Conservation (phyloP, 345 rosid species). For the Citrus unshiu region DNA sequence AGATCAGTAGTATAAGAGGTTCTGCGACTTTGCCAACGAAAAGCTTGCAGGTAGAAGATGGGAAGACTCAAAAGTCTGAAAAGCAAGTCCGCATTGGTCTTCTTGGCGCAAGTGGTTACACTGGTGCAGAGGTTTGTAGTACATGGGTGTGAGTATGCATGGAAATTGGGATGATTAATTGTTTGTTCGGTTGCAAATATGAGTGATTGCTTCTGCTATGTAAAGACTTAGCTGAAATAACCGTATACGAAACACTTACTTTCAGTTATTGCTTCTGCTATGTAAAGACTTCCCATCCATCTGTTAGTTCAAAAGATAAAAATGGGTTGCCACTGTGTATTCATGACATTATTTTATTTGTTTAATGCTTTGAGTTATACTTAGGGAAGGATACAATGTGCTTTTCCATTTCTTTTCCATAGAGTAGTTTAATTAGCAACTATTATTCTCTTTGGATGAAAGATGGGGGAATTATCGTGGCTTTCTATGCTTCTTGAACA, state of each 20-base stretch:
- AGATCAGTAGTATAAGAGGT: slow-evolving; percentile 28
- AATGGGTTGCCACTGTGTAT: not conserved
- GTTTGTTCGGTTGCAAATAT: not conserved
- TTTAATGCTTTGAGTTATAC: not conserved
- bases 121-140: slow-evolving; percentile 92
- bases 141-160: not conserved
- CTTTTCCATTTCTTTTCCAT: not conserved
- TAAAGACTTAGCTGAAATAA: not conserved
- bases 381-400: not conserved
- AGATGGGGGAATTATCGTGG: not conserved
- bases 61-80: slow-evolving; percentile 21
- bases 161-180: not conserved
- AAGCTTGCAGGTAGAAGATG: slow-evolving; percentile 34
- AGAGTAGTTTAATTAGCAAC: not conserved
- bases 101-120: slow-evolving; percentile 99
- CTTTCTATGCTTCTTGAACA: not conserved
- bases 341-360: not conserved
- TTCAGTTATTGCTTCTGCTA: not conserved
- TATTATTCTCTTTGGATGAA: not conserved
- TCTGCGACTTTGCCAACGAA: slow-evolving; percentile 32
- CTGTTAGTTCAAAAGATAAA: too few species aligned
- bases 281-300: not conserved
- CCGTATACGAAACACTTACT: not conserved
- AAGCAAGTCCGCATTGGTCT: slow-evolving; percentile 75
- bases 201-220: not conserved